These are phyloP conservation scores for Suillus tomentosus DNA, from an alignment of 768 basidiomycete genomes.

Conservation along the genomic window DNA sequence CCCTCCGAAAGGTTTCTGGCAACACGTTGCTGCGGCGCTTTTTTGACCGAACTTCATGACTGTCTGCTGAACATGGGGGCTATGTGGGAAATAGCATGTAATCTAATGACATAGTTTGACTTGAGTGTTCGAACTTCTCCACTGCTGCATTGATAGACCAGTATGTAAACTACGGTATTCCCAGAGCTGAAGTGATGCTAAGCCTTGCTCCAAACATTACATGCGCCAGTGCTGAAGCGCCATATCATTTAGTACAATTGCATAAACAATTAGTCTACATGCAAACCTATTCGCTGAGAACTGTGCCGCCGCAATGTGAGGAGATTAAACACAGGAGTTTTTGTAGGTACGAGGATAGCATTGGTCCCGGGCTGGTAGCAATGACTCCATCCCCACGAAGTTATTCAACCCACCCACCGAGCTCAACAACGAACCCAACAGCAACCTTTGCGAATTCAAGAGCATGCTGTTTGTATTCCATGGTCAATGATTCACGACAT, in stretches of 20 bases:
- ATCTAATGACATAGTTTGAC: not conserved
- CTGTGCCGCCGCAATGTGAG: not conserved
- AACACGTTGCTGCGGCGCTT: constrained; percentile 50
- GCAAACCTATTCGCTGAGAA: too few species aligned
- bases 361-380: not conserved
- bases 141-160: not conserved
- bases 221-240: not conserved
- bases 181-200: not conserved
- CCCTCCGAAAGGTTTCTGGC: constrained; percentile 50
- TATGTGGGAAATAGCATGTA: too few species aligned
- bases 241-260: too few species aligned
- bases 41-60: constrained; percentile 41
- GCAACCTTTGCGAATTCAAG: constrained; percentile 63
- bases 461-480: constrained; percentile 51
- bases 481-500: not conserved
- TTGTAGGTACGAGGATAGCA: not conserved
- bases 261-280: too few species aligned
- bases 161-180: not conserved
- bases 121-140: not conserved
- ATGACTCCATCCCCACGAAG: not conserved
- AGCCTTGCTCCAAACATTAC: not conserved
- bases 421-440: constrained; percentile 58
- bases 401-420: constrained; percentile 31
- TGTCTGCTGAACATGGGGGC: not conserved
- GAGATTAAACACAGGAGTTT: not conserved